A percentile compares a stretch with the other conserved stretches of the same genome.
phyloP scores from a whole-genome alignment of 2,329 filamentous ascomycete genomes.

The Fusarium sp. region DNA sequence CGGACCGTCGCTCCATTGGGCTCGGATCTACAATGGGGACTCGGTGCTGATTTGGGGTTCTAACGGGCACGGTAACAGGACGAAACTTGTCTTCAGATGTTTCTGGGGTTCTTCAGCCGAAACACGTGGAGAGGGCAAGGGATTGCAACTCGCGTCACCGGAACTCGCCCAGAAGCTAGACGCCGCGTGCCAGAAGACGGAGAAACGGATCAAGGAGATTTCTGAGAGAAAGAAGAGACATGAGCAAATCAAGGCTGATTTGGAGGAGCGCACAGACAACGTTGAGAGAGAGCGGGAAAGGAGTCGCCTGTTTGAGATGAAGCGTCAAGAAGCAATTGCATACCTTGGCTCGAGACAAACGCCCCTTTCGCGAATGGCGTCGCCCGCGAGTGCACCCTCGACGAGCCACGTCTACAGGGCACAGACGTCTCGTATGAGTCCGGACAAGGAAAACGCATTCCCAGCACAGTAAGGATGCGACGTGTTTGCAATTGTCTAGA shows the following conservation, averaged over 20 bases:
- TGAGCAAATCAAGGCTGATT: slow-evolving; percentile 63
- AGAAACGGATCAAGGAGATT: slow-evolving; percentile 61
- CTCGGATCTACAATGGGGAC: slow-evolving; percentile 83
- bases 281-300: slow-evolving; percentile 65
- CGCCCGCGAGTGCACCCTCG: slow-evolving; percentile 49
- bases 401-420: slow-evolving; percentile 38
- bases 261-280: slow-evolving; percentile 57
- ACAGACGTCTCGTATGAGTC: slow-evolving; percentile 40
- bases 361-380: slow-evolving; percentile 47
- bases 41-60: slow-evolving; percentile 79
- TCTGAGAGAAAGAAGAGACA: slow-evolving; percentile 59
- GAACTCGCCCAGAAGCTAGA: slow-evolving; percentile 64
- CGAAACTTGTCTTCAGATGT: slow-evolving; percentile 68
- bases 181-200: slow-evolving; percentile 61
- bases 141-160: slow-evolving; percentile 56
- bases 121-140: slow-evolving; percentile 52
- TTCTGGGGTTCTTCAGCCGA: slow-evolving; percentile 70
- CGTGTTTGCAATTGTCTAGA: slow-evolving; percentile 7
- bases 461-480: slow-evolving; percentile 18
- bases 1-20: slow-evolving; percentile 73
- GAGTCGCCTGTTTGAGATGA: slow-evolving; percentile 66
- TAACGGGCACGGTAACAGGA: slow-evolving; percentile 58
- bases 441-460: slow-evolving; percentile 40
- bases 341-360: slow-evolving; percentile 54
- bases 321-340: slow-evolving; percentile 62